Percentiles rank a stretch among this genome's conserved stretches.
Evolutionary conservation across 2,329 filamentous ascomycete species (phyloP).

Genomic region (Shiraia sp.): DNA sequence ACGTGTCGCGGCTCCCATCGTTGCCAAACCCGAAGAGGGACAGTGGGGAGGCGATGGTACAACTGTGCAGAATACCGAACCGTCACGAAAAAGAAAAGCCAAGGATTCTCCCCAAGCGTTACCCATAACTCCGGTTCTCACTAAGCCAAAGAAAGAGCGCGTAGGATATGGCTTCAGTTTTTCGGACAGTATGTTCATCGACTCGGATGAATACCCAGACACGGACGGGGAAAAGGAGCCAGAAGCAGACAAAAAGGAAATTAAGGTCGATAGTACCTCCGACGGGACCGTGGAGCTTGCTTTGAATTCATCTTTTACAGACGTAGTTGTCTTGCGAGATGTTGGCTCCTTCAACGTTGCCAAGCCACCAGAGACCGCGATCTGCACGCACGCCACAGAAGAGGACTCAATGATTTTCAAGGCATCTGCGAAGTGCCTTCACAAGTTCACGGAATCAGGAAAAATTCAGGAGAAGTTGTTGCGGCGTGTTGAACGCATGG

Average conservation of each 20-base stretch:
- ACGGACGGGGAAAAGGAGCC: constrained; percentile 21
- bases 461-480: constrained; percentile 19
- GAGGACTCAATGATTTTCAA: constrained; percentile 25
- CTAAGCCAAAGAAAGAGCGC: constrained; percentile 20
- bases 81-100: neutral
- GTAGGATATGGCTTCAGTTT: constrained; percentile 33
- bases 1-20: too few species aligned
- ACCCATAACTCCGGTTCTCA: constrained; percentile 7
- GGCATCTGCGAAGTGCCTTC: constrained; percentile 15
- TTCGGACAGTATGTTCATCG: constrained; percentile 21
- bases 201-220: constrained; percentile 29
- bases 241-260: constrained; percentile 3
- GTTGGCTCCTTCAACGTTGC: constrained; percentile 22
- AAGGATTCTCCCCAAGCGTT: neutral
- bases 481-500: constrained; percentile 29
- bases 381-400: constrained; percentile 29
- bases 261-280: neutral
- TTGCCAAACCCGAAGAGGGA: too few species aligned
- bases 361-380: constrained; percentile 15
- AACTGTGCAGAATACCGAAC: neutral
- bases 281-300: neutral
- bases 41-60: too few species aligned
- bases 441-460: constrained; percentile 22
- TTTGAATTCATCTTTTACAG: constrained; percentile 21
- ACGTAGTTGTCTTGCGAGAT: constrained; percentile 27